Conservation (phyloP, 768 basidiomycete species). For the Pleurotus cornucopiae region DNA sequence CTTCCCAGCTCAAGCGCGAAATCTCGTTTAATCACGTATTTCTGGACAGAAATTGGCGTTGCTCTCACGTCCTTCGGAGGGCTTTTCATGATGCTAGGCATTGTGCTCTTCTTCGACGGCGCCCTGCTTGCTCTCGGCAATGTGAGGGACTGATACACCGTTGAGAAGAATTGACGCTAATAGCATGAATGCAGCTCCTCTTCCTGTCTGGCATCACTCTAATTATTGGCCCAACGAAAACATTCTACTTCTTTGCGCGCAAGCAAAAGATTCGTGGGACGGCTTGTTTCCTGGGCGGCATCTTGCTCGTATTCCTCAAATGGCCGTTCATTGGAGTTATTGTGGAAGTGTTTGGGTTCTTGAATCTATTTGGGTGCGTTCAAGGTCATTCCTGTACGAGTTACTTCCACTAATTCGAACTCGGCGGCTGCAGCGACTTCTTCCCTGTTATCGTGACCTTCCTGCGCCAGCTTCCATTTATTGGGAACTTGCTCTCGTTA, state of each 20-base stretch:
- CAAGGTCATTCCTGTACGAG: constrained; percentile 4
- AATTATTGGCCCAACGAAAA: constrained; percentile 96
- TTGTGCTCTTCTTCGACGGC: constrained; percentile 95
- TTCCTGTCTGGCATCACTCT: constrained; percentile 93
- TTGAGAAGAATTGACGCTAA: neutral
- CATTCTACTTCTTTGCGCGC: constrained; percentile 96
- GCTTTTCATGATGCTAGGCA: constrained; percentile 94
- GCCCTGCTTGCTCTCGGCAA: constrained; percentile 96
- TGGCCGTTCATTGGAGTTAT: constrained; percentile 93
- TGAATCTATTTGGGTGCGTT: constrained; percentile 92
- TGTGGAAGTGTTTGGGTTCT: constrained; percentile 94
- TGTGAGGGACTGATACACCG: constrained; percentile 34
- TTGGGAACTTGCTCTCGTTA: constrained; percentile 81
- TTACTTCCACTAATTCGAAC: neutral
- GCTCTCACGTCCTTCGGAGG: constrained; percentile 94
- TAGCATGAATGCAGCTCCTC: constrained; percentile 61
- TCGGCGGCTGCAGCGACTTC: constrained; percentile 71
- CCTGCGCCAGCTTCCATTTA: constrained; percentile 87
- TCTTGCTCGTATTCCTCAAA: constrained; percentile 90
- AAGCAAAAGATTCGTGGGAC: constrained; percentile 93
- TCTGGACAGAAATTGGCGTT: constrained; percentile 84
- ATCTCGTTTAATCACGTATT: neutral
- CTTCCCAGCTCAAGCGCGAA: constrained; percentile 7
- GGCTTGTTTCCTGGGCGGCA: constrained; percentile 82
- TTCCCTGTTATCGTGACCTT: constrained; percentile 99